A percentile compares a stretch with the other conserved stretches of the same genome.
Evolutionary conservation across 768 basidiomycete species (phyloP).

Genomic region (Boletus reticuloceps): DNA sequence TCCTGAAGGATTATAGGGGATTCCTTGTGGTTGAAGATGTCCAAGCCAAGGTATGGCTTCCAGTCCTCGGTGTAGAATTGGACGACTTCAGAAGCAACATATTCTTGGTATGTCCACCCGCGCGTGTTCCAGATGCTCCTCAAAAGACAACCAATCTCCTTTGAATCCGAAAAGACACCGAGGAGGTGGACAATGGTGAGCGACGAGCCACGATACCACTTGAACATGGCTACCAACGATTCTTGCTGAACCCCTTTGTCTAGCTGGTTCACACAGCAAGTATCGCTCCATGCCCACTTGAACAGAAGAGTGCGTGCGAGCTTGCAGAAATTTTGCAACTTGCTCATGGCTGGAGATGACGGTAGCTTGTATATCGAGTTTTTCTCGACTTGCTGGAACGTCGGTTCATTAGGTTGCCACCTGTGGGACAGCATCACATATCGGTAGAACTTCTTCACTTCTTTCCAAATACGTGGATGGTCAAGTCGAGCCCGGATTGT

Average conservation of each 20-base stretch:
- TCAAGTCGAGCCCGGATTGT: background rate
- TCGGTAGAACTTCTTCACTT: background rate
- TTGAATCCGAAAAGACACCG: background rate
- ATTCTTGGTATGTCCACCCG: conserved; percentile 13
- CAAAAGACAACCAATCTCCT: background rate
- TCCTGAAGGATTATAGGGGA: background rate
- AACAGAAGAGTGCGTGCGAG: no score
- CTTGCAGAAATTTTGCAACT: no score
- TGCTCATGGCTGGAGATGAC: no score
- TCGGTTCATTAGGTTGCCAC: background rate
- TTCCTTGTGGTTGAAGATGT: conserved; percentile 3
- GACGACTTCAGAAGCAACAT: background rate
- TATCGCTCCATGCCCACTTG: conserved; percentile 10
- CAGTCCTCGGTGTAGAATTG: conserved; percentile 12
- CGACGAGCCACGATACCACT: conserved; percentile 4
- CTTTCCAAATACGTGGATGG: background rate
- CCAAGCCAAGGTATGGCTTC: conserved; percentile 4
- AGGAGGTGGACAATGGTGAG: conserved; percentile 6
- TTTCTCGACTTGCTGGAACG: no score
- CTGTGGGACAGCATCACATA: conserved; percentile 7
- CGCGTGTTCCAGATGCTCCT: conserved; percentile 8
- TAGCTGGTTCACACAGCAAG: conserved; percentile 2
- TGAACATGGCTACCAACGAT: conserved; percentile 11
- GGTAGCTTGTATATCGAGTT: no score
- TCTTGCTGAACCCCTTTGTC: background rate